A percentile compares a stretch with the other conserved stretches of the same genome.
Conservation (phyloP, 805 yeast species). For the Yarrowia bubula region DNA sequence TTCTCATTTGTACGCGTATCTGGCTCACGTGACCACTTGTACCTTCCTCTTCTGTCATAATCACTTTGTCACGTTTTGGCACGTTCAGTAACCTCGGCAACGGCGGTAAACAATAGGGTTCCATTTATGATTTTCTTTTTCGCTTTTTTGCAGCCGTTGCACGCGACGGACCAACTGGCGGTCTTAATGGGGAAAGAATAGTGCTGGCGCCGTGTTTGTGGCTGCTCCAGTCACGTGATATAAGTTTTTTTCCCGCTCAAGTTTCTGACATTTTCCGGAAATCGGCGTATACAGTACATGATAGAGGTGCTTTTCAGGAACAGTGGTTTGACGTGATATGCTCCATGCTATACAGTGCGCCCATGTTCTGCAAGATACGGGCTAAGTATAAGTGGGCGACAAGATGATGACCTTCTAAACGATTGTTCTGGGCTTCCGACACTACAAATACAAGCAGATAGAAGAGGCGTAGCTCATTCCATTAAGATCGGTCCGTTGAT, state of each 20-base stretch:
- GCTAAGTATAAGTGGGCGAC: too few relatives aligned
- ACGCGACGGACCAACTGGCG: neutral
- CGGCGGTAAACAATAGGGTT: slow-evolving; percentile 1
- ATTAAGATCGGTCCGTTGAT: neutral
- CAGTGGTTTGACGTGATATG: too few relatives aligned
- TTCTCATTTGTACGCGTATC: neutral
- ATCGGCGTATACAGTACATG: neutral
- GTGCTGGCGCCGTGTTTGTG: neutral
- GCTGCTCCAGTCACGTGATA: neutral
- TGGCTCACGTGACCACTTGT: neutral
- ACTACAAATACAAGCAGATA: too few relatives aligned
- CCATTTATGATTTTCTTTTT: neutral
- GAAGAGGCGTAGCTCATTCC: too few relatives aligned
- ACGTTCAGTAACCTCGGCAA: slow-evolving; percentile 9
- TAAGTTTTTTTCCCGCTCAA: neutral
- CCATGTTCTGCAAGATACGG: too few relatives aligned
- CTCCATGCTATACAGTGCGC: too few relatives aligned
- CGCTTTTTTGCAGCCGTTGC: neutral
- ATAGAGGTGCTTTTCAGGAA: neutral
- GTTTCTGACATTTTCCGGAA: too few relatives aligned
- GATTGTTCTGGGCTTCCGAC: too few relatives aligned
- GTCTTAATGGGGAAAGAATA: neutral
- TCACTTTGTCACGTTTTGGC: neutral
- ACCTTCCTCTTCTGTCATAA: neutral
- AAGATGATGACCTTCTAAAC: too few relatives aligned